A percentile compares a stretch with the other conserved stretches of the same genome.
These are phyloP conservation scores for Peniophora sp. DNA, from an alignment of 1,284 basidiomycete species.

Conservation along the genomic window DNA sequence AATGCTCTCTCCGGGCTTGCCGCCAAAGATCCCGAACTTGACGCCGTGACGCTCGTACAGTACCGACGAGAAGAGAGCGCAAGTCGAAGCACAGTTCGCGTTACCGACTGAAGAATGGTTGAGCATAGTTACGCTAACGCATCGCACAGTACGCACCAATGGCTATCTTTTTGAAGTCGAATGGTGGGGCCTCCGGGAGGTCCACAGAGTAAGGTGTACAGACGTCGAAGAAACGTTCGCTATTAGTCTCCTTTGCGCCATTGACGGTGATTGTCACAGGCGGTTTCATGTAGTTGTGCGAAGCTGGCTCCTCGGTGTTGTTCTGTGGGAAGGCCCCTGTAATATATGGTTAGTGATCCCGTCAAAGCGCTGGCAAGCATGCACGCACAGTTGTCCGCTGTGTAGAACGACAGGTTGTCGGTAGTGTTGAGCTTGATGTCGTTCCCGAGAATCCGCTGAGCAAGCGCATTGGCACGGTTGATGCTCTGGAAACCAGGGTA, in stretches of 20 bases:
- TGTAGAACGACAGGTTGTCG: constrained; percentile 31
- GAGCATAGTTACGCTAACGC: too few species aligned
- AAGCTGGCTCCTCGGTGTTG: constrained; percentile 34
- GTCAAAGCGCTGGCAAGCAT: not conserved
- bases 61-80: constrained; percentile 55
- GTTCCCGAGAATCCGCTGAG: constrained; percentile 45
- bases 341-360: not conserved
- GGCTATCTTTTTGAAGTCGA: constrained; percentile 30
- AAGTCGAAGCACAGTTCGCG: constrained; percentile 56
- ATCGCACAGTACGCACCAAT: not conserved
- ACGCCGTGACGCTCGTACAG: constrained; percentile 54
- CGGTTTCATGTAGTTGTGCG: constrained; percentile 44
- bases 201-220: constrained; percentile 30
- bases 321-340: constrained; percentile 45
- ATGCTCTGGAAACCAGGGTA: constrained; percentile 46
- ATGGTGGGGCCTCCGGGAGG: constrained; percentile 44
- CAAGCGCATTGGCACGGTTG: constrained; percentile 43
- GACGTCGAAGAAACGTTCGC: constrained; percentile 40
- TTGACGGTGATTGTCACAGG: constrained; percentile 37
- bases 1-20: constrained; percentile 42
- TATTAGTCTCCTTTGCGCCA: constrained; percentile 40
- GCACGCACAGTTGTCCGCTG: constrained; percentile 38
- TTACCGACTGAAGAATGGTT: constrained; percentile 26
- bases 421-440: constrained; percentile 40
- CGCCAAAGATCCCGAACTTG: constrained; percentile 53